Evolutionary conservation across 2,329 filamentous ascomycete species (phyloP), one percentile per base, ranked within the genome.

Genomic region (Pseudonectria buxi): DNA sequence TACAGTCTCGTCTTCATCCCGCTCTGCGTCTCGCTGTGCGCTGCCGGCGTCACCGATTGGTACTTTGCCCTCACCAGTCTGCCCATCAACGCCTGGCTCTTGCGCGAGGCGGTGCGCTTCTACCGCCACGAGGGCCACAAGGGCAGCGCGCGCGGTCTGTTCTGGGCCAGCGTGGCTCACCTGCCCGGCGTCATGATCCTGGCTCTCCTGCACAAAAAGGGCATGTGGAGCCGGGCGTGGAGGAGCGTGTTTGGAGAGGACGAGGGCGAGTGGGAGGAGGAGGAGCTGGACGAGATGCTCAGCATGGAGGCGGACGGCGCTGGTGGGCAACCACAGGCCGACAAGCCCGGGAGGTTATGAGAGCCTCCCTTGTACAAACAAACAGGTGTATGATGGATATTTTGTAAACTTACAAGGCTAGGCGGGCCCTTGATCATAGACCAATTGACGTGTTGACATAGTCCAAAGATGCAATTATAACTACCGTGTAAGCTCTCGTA

Each of bases 141-240:
- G 49, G 89, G 89, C 3, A 86, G 76, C 13, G 89, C 92, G 3
- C 75, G 87, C 37, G 81, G 83, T 0, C 62, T 98, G 34, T 98
- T 98, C 61, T 98, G 92, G 92, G 89, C 92, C 2, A 95, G 87
- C 58, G 87, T 98, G 9, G 96, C 90, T 92, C 89, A 95, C 64
- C 61, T 98, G 31, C 92, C 92, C 0, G 83, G 83, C 16, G 74
- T 96, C 28, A 78, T 98, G 71, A 87, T 95, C 30, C 68, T 95
- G 41, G 90, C 88, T 3, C 81, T 96, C 61, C 76, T 84, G 36
- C 86, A 94, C 62, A 98, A 98, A 74, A 94, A 88, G 65, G 90
- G 89, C 0, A 73, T 95, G 63, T 92, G 86, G 87, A 74, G 79
- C 45, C 74, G 88, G 12, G 76, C 90, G n/a, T 90, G 83, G 79